Percentiles rank a stretch among this genome's conserved stretches.
Conservation (phyloP, 495 filamentous ascomycete genomes). For the Hypoxylon perforatum region DNA sequence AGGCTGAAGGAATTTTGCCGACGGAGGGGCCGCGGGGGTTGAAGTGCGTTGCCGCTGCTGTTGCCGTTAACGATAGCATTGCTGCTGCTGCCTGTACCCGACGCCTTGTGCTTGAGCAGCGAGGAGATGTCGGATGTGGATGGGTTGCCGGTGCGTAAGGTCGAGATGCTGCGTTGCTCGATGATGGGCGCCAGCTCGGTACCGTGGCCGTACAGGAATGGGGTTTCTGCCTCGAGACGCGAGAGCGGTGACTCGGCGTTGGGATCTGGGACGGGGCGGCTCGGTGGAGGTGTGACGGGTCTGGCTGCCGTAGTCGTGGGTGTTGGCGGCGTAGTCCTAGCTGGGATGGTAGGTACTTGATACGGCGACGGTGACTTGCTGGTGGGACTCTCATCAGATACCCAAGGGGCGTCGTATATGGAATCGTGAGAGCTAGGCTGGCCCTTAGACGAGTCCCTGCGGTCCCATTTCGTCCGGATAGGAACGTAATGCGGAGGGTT, state of each 20-base stretch:
- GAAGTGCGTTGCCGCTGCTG: too few species aligned
- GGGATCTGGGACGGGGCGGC: constrained; percentile 20
- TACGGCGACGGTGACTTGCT: constrained; percentile 23
- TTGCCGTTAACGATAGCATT: constrained; percentile 2
- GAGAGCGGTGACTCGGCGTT: constrained; percentile 41
- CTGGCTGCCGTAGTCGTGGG: constrained; percentile 3
- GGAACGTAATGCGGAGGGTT: constrained; percentile 10
- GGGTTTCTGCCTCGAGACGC: constrained; percentile 31
- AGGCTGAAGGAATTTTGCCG: constrained; percentile 46
- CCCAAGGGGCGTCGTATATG: constrained; percentile 50
- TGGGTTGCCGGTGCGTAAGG: constrained; percentile 38
- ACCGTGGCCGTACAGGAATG: constrained; percentile 54
- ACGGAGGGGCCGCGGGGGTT: constrained; percentile 23
- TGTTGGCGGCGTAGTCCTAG: background rate
- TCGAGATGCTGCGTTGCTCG: constrained; percentile 52
- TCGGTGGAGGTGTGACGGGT: constrained; percentile 29
- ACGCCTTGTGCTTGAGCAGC: constrained; percentile 39
- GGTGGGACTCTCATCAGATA: constrained; percentile 41
- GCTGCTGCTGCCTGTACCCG: constrained; percentile 21
- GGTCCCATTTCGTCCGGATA: constrained; percentile 38
- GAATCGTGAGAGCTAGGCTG: constrained; percentile 50
- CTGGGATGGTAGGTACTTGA: constrained; percentile 36
- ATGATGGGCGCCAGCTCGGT: constrained; percentile 53
- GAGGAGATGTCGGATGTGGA: constrained; percentile 44
- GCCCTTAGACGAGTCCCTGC: constrained; percentile 52